Evolutionary conservation across 1,284 basidiomycete species (phyloP).

Genomic region (Cystobasidium slooffiae): DNA sequence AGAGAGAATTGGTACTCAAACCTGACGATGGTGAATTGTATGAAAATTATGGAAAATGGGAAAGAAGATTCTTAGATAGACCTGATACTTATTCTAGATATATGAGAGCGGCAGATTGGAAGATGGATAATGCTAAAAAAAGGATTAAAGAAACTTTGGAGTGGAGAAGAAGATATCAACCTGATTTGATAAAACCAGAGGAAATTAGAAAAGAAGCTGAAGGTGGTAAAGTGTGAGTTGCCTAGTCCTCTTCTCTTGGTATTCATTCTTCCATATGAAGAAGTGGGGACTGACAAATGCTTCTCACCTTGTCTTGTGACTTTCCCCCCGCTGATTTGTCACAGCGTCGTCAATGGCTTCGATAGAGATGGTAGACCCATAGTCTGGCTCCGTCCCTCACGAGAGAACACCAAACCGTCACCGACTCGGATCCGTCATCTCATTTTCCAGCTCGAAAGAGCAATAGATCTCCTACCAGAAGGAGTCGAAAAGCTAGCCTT

Average conservation of each 20-base stretch:
- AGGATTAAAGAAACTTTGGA: constrained; percentile 75
- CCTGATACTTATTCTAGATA: constrained; percentile 77
- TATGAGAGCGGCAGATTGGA: constrained; percentile 83
- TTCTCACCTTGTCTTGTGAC: not conserved
- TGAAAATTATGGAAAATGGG: constrained; percentile 62
- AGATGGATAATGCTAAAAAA: constrained; percentile 72
- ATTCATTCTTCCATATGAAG: not conserved
- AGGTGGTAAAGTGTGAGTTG: constrained; percentile 79
- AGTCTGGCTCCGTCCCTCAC: constrained; percentile 79
- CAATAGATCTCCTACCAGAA: constrained; percentile 68
- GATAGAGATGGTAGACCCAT: constrained; percentile 79
- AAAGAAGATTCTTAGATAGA: constrained; percentile 72
- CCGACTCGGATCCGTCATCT: constrained; percentile 78
- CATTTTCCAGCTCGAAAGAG: constrained; percentile 80
- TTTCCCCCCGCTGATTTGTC: not conserved
- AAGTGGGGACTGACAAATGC: too few species aligned
- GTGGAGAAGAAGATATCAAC: constrained; percentile 79
- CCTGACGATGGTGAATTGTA: constrained; percentile 7
- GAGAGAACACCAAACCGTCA: constrained; percentile 76
- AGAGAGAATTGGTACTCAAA: constrained; percentile 22
- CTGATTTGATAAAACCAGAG: constrained; percentile 76
- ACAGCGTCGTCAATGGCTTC: constrained; percentile 77
- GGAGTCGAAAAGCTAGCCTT: constrained; percentile 79
- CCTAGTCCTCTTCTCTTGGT: constrained; percentile 6
- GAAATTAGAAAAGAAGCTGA: constrained; percentile 74